Base-by-base conservation (phyloP, 2,329 filamentous ascomycete species). In the Microdochium bolleyi region DNA sequence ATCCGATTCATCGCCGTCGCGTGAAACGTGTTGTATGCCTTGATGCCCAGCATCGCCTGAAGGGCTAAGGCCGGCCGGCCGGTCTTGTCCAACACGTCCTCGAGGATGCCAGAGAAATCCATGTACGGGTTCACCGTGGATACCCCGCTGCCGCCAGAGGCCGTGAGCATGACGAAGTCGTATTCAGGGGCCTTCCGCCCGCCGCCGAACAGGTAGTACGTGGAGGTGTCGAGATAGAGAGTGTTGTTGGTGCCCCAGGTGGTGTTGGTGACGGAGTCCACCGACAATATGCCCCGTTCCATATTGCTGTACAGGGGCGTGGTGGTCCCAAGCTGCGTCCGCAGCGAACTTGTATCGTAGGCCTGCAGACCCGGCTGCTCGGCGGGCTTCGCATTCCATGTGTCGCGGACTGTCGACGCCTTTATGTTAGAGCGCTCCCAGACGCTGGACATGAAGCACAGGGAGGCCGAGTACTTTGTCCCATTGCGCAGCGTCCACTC, bases 401-500 rank as follows among this genome's bases (percentile, higher is more conserved):
- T 52, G 46, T 62, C 59, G 14, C 51, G 51, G 0, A 56, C 49
- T 16, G 51, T 56, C 11, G 54, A 60, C 24, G 61, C 34, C 27
- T 58, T 41, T n/a, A 59, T 56, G 1, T 58, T 48, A 10, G 59
- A 59, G 8, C 53, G 49, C 49, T 60, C 58, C 55, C 55, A 56
- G n/a, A 56, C 24, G 27, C 38, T 30, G 10, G 52, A 53, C 19
- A 52, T 49, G 51, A 56, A 56, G 19, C 55, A 56, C 2, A 56
- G n/a, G 8, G 55, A 56, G n/a, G 46, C 51, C 4, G 54, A 49
- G 5, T 52, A 44, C 21, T 53, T 50, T 32, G 53, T 37, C 22
- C 34, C 38, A n/a, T 50, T 30, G 5, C 44, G 49, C 11, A 56
- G 37, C 19, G 48, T 48, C 52, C 52, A 56, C 27, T 51, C 51